phyloP scores from a whole-genome alignment of 2,329 filamentous ascomycete species.

The Neofusicoccum laricinum region DNA sequence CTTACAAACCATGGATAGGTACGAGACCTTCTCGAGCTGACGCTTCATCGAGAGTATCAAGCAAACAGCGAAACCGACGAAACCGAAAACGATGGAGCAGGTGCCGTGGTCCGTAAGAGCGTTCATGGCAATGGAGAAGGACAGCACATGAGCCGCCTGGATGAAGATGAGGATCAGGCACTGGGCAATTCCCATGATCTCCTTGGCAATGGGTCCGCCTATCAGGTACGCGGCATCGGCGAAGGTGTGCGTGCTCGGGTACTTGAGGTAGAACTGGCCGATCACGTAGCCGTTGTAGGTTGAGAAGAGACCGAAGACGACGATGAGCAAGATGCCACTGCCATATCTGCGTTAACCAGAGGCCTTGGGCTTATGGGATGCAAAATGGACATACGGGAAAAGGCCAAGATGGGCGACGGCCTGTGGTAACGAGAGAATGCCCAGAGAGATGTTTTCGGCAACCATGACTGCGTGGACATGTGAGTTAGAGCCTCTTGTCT shows the following conservation, averaged over 20 bases:
- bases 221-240: constrained; percentile 65
- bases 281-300: constrained; percentile 62
- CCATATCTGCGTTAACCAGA: not conserved
- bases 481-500: constrained; percentile 17
- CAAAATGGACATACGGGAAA: constrained; percentile 40
- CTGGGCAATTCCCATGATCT: constrained; percentile 61
- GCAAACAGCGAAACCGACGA: constrained; percentile 58
- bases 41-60: constrained; percentile 59
- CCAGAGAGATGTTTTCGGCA: constrained; percentile 58
- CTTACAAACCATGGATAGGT: constrained; percentile 50
- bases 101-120: constrained; percentile 59
- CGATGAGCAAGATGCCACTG: constrained; percentile 52
- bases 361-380: not conserved
- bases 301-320: constrained; percentile 53
- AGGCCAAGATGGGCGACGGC: constrained; percentile 53
- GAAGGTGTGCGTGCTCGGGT: constrained; percentile 62
- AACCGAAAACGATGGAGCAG: constrained; percentile 63
- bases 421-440: constrained; percentile 54
- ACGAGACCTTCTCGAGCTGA: constrained; percentile 61
- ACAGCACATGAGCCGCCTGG: constrained; percentile 67
- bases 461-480: constrained; percentile 46
- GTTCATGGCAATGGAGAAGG: constrained; percentile 67
- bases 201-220: constrained; percentile 58
- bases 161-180: constrained; percentile 65
- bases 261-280: constrained; percentile 56